A percentile compares a stretch with the other conserved stretches of the same genome.
Evolutionary conservation across 345 rosid species (phyloP).

Genomic region (Atalantia buxifolia): DNA sequence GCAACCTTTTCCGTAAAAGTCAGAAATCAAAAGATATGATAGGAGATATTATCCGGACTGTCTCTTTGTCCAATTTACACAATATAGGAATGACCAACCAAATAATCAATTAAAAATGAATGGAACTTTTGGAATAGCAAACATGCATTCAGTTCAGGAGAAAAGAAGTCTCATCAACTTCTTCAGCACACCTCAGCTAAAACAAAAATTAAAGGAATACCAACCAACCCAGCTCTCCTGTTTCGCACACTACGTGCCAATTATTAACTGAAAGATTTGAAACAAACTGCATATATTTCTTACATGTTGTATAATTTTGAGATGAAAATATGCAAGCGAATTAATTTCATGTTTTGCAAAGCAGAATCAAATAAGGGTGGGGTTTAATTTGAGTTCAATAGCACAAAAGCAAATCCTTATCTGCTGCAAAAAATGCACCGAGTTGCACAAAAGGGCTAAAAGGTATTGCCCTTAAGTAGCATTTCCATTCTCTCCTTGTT

Average conservation of each 20-base stretch:
- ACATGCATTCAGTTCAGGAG: neutral
- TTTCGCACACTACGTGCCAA: neutral
- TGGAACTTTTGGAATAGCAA: neutral
- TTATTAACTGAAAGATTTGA: neutral
- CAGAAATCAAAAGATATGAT: neutral
- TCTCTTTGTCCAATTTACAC: neutral
- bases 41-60: neutral
- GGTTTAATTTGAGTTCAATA: neutral
- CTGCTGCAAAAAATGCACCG: neutral
- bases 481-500: neutral
- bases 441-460: neutral
- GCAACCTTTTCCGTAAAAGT: neutral
- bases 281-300: neutral
- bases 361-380: neutral
- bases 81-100: neutral
- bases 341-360: neutral
- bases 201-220: neutral
- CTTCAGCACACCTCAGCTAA: neutral
- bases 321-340: neutral
- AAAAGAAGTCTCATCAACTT: neutral
- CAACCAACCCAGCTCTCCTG: neutral
- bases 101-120: slow-evolving; percentile 2
- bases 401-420: neutral
- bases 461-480: neutral
- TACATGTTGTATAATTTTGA: neutral